Percentiles rank a stretch among this genome's conserved stretches.
Conservation (phyloP, 129 eudicot genomes). For the Artemisia argyi region DNA sequence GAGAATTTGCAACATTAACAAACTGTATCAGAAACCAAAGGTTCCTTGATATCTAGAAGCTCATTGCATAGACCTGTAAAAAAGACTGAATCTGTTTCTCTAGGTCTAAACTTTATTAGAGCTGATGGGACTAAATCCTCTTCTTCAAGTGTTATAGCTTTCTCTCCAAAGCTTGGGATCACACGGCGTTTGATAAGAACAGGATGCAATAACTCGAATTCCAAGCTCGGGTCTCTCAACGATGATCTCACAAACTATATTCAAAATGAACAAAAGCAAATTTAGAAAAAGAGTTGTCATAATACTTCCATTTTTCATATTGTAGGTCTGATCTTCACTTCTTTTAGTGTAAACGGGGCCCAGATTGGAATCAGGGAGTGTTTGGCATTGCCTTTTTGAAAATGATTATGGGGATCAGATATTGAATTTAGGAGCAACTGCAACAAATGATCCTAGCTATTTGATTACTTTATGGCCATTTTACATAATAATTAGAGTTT, state of each 20-base stretch:
- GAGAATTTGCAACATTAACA: not conserved
- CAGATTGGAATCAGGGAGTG: not conserved
- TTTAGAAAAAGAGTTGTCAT: not conserved
- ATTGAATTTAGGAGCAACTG: no score
- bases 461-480: no score
- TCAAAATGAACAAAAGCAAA: not conserved
- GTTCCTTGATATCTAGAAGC: constrained; percentile 78
- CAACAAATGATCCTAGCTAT: no score
- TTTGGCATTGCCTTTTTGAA: no score
- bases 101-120: constrained; percentile 72
- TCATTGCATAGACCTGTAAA: constrained; percentile 89
- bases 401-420: no score
- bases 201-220: constrained; percentile 79
- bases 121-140: constrained; percentile 92
- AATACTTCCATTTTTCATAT: not conserved
- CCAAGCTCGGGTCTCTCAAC: constrained; percentile 83
- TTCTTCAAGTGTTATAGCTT: constrained; percentile 61
- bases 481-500: no score
- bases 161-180: constrained; percentile 76
- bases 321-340: constrained; percentile 1
- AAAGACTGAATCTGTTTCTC: constrained; percentile 74
- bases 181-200: constrained; percentile 63
- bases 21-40: constrained; percentile 47
- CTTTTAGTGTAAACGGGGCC: not conserved
- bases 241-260: constrained; percentile 84